Evolutionary conservation across 2,329 filamentous ascomycete species (phyloP), one percentile per base, ranked within the genome.

Genomic region (Cryphonectria naterciae): DNA sequence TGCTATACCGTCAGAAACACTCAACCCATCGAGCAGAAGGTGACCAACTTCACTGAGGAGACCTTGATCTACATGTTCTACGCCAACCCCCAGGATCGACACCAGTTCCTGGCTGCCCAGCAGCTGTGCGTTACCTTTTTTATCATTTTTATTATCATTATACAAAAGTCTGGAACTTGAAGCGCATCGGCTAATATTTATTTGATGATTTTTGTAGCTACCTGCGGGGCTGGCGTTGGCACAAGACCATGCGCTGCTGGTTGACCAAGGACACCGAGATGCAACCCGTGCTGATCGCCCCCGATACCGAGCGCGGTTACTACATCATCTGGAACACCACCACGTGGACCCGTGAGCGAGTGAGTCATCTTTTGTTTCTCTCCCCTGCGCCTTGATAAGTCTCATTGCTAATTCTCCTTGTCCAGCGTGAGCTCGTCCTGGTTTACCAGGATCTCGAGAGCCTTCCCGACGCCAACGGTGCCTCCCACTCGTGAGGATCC

Each of bases 1-100:
- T 92, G 89, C 79, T 92, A 92, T 76, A 87, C 85, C 68, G 89
- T 92, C 46, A 89, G 85, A 73, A 92, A 92, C 73, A 88, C 91
- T 37, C 88, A 90, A 74, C 85, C 88, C 2, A 86, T 92, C 67
- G 88, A 91, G 73, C 88, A 85, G 75, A 91, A 91, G 79, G 89
- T 91, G 65, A 83, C 83, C 56, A 90, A 86, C 73, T 91, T 92
- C 79, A 91, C 91, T 74, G 89, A 92, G 73, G 89, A 92, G 79
- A 91, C 89, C 0, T 80, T 92, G 64, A 88, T 92, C 79, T 91
- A 88, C 85, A 91, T 92, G 74, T 92, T 92, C 76, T 91, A 92
- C 79, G 90, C 87, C 79, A 90, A 87, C 72, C 88, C 89, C 10
- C 83, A 85, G 61, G 89, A 91, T 75, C 77, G 86, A 49, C 88